Conservation (phyloP, 2,329 filamentous ascomycete genomes). For the Blastomyces percursus region DNA sequence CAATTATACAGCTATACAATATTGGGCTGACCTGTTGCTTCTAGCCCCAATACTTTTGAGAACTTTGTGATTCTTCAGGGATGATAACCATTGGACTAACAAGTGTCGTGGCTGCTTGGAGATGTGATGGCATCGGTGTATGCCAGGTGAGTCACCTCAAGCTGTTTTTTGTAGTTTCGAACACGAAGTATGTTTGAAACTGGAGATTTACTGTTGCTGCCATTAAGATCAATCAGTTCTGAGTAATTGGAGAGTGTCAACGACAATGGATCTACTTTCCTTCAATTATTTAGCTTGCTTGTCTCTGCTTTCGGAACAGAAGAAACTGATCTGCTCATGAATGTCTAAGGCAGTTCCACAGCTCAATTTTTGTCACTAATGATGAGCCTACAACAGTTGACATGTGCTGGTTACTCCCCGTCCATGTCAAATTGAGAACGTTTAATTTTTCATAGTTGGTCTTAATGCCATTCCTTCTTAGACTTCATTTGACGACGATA, state of each 20-base stretch:
- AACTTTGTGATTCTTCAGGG: background rate
- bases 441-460: background rate
- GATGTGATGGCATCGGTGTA: background rate
- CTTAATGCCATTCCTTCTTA: background rate
- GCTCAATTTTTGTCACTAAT: background rate
- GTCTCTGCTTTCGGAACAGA: too few relatives aligned
- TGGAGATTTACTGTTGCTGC: too few relatives aligned
- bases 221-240: too few relatives aligned
- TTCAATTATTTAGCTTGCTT: too few relatives aligned
- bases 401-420: background rate
- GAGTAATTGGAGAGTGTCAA: too few relatives aligned
- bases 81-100: background rate
- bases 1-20: too few relatives aligned
- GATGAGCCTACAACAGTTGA: background rate
- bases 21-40: too few relatives aligned
- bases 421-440: background rate
- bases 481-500: background rate
- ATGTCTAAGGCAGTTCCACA: background rate
- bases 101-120: background rate
- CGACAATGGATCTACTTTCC: too few relatives aligned
- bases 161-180: too few relatives aligned
- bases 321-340: background rate
- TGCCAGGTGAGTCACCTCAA: background rate
- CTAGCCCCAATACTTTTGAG: background rate
- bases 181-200: too few relatives aligned